phyloP scores from a whole-genome alignment of 352 stramenopile species.

The Phytophthora nicotianae region DNA sequence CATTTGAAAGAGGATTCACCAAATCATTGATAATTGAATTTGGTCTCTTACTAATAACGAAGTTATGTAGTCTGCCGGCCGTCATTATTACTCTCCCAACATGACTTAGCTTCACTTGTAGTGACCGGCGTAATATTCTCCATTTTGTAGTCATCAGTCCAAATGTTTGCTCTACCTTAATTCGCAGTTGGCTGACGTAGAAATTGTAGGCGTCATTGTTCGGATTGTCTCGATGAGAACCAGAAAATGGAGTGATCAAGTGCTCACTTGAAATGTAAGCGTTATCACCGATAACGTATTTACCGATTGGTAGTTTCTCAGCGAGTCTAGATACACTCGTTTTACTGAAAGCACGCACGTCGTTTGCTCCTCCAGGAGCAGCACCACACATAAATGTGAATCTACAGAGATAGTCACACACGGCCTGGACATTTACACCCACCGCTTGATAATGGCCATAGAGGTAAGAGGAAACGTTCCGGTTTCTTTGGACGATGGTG shows the following conservation, averaged over 20 bases:
- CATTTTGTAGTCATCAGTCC: background rate
- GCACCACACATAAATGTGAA: background rate
- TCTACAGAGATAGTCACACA: background rate
- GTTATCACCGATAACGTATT: background rate
- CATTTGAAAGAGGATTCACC: background rate
- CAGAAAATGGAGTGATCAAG: background rate
- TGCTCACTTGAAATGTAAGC: background rate
- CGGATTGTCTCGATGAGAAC: background rate
- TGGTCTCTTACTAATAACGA: background rate
- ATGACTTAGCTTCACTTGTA: background rate
- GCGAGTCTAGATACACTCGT: background rate
- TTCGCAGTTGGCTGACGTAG: background rate
- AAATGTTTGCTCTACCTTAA: background rate
- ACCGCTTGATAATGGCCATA: background rate
- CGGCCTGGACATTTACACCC: background rate
- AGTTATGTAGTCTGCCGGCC: background rate
- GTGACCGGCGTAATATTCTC: background rate
- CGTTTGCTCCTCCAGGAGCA: background rate
- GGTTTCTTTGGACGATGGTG: background rate
- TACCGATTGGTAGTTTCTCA: background rate
- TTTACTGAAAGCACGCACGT: background rate
- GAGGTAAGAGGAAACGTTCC: background rate
- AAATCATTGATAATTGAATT: background rate
- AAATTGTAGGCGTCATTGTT: background rate
- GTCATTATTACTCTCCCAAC: background rate